phyloP scores from a whole-genome alignment of 2,329 filamentous ascomycete genomes.

The Cercospora beticola region DNA sequence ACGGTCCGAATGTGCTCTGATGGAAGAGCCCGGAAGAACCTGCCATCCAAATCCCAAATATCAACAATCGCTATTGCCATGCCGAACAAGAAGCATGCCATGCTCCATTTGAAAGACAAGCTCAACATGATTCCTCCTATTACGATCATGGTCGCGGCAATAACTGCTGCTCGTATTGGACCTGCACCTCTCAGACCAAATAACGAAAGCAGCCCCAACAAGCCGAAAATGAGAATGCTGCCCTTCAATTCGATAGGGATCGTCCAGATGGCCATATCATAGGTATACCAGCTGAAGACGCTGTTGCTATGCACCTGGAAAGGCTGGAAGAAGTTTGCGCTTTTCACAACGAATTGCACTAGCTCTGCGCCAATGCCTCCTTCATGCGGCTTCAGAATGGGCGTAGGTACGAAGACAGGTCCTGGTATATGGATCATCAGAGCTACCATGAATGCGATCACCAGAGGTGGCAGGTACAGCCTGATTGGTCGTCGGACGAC shows the following conservation, averaged over 20 bases:
- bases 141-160: conserved; percentile 3
- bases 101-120: conserved; percentile 17
- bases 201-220: conserved; percentile 13
- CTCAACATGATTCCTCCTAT: conserved; percentile 7
- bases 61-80: conserved; percentile 20
- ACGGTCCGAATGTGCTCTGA: neutral
- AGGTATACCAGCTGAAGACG: conserved; percentile 8
- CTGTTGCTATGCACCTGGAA: conserved; percentile 11
- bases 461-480: conserved; percentile 12
- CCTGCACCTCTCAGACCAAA: conserved; percentile 4
- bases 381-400: conserved; percentile 4
- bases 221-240: conserved; percentile 16
- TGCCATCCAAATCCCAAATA: conserved; percentile 1
- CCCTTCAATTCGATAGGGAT: conserved; percentile 21
- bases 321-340: conserved; percentile 6
- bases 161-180: neutral
- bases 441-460: conserved; percentile 10
- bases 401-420: conserved; percentile 1
- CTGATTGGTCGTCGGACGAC: conserved; percentile 15
- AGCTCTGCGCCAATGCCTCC: conserved; percentile 14
- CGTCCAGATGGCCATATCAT: conserved; percentile 24
- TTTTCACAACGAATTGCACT: neutral
- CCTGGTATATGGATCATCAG: conserved; percentile 17
- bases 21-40: neutral
- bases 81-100: conserved; percentile 21